These are phyloP conservation scores for Boletus rubescentipes DNA, from an alignment of 768 basidiomycete genomes.

Conservation along the genomic window DNA sequence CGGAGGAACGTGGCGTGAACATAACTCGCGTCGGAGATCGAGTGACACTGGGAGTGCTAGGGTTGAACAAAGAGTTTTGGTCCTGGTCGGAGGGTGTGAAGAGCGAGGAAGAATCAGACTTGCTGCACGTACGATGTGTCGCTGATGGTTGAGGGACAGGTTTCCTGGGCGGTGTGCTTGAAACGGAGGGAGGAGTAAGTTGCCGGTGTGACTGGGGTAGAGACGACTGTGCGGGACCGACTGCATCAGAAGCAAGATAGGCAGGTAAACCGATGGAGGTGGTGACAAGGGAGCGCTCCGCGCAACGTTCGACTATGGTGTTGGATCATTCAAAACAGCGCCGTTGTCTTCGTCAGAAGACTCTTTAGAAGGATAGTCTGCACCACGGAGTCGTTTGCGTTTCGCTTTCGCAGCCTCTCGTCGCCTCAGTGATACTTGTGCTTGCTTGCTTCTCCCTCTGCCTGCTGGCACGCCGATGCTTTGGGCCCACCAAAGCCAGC, in stretches of 20 bases:
- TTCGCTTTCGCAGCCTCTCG: slow-evolving; percentile 22
- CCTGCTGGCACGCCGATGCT: slow-evolving; percentile 38
- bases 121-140: slow-evolving; percentile 15
- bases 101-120: slow-evolving; percentile 17
- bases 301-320: not conserved
- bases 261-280: slow-evolving; percentile 20
- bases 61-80: slow-evolving; percentile 22
- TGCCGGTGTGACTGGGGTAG: slow-evolving; percentile 20
- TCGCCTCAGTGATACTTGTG: slow-evolving; percentile 26
- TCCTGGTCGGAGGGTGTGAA: slow-evolving; percentile 26
- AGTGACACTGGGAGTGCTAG: slow-evolving; percentile 23
- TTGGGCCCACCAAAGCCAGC: slow-evolving; percentile 24
- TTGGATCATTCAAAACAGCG: not conserved
- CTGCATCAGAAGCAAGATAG: slow-evolving; percentile 32
- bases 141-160: not conserved
- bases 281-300: not conserved
- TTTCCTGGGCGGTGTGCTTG: slow-evolving; percentile 42
- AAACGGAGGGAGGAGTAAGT: slow-evolving; percentile 13
- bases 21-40: slow-evolving; percentile 3
- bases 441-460: slow-evolving; percentile 34
- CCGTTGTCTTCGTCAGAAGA: slow-evolving; percentile 22
- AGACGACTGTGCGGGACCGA: slow-evolving; percentile 29
- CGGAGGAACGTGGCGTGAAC: slow-evolving; percentile 25
- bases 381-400: slow-evolving; percentile 11
- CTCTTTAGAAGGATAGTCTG: slow-evolving; percentile 18